Conservation (phyloP, 331 rosid genomes). For the Malus hybrid region DNA sequence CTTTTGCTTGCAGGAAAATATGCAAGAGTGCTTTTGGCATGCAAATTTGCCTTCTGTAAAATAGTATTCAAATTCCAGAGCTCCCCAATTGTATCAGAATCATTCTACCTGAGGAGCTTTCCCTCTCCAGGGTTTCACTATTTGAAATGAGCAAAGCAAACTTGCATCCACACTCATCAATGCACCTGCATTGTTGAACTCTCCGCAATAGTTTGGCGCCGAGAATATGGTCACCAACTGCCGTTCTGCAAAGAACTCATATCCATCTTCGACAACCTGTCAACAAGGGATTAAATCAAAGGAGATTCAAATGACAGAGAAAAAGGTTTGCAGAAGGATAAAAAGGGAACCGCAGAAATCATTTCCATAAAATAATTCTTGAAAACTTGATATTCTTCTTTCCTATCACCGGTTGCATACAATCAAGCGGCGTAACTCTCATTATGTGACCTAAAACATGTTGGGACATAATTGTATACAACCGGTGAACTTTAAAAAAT, state of each 20-base stretch:
- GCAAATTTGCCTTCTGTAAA: not conserved
- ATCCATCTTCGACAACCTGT: conserved; percentile 70
- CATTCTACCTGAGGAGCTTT: conserved; percentile 14
- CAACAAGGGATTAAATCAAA: not conserved
- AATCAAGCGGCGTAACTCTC: not conserved
- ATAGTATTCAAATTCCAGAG: not conserved
- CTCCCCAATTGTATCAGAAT: not conserved
- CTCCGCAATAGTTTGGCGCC: conserved; percentile 69
- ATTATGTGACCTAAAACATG: not conserved
- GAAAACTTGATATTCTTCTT: not conserved
- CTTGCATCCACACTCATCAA: conserved; percentile 51
- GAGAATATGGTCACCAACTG: conserved; percentile 57
- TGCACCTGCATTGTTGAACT: conserved; percentile 65
- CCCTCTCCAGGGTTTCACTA: conserved; percentile 45
- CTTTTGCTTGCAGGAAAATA: not conserved
- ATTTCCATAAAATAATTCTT: not conserved
- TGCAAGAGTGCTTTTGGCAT: not conserved
- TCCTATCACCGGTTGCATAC: not conserved
- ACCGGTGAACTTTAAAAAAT: not conserved
- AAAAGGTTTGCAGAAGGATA: not conserved
- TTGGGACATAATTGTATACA: not conserved
- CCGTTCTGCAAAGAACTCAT: conserved; percentile 61
- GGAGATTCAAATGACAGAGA: not conserved
- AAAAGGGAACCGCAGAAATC: not conserved
- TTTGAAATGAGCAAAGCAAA: conserved; percentile 63